Conservation (phyloP, 1,284 basidiomycete species). For the Caloboletus firmus region DNA sequence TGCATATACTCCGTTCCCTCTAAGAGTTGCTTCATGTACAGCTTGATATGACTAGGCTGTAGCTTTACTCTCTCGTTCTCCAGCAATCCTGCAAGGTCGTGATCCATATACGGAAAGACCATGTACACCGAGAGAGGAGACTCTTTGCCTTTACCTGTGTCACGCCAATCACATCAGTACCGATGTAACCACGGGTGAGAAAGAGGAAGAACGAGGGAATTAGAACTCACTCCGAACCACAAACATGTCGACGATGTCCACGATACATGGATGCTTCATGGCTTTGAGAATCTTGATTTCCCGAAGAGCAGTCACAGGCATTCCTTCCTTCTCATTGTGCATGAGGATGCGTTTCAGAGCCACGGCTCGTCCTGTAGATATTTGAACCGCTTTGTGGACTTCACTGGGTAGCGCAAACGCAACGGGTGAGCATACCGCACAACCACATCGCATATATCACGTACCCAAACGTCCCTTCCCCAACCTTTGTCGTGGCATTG, state of each 20-base stretch:
- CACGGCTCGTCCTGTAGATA: conserved; percentile 61
- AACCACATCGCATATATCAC: conserved; percentile 29
- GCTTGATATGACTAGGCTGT: conserved; percentile 84
- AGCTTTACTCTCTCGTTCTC: conserved; percentile 87
- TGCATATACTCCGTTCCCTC: conserved; percentile 97
- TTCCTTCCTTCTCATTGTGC: conserved; percentile 95
- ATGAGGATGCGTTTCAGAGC: conserved; percentile 95
- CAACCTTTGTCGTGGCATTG: conserved; percentile 79
- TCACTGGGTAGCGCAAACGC: conserved; percentile 52
- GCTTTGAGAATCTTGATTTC: conserved; percentile 98
- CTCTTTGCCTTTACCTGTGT: conserved; percentile 56
- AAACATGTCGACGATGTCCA: conserved; percentile 93
- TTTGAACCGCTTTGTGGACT: conserved; percentile 83
- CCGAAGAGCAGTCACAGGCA: conserved; percentile 95
- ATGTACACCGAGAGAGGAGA: conserved; percentile 86
- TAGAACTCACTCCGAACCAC: conserved; percentile 61
- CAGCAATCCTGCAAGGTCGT: conserved; percentile 93
- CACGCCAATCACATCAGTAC: conserved; percentile 4
- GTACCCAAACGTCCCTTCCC: conserved; percentile 94
- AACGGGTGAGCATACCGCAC: neutral
- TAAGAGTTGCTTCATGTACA: conserved; percentile 94
- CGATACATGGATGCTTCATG: conserved; percentile 82
- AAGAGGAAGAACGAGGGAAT: neutral
- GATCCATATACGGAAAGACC: conserved; percentile 99
- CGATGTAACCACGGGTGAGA: neutral